A percentile compares a stretch with the other conserved stretches of the same genome.
These are phyloP conservation scores for Lotmaria passim DNA, from an alignment of 208 protist genomes.

Conservation along the genomic window DNA sequence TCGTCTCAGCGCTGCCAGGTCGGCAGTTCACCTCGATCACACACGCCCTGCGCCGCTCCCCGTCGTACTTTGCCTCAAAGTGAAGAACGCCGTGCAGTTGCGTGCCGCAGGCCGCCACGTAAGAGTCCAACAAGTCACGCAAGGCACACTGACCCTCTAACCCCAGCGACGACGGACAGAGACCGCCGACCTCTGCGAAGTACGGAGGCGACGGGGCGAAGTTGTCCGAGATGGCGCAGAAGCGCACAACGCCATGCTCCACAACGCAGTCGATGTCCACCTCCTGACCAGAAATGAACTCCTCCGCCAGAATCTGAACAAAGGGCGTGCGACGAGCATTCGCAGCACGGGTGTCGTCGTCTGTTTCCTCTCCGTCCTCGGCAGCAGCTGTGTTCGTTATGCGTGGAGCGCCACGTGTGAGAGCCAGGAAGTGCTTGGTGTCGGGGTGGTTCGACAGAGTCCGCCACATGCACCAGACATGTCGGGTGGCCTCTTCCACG, in stretches of 20 bases:
- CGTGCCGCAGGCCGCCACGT: slow-evolving; percentile 37
- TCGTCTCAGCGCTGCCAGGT: slow-evolving; percentile 81
- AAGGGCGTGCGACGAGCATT: neutral
- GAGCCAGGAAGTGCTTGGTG: slow-evolving; percentile 47
- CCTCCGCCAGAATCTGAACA: slow-evolving; percentile 64
- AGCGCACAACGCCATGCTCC: slow-evolving; percentile 61
- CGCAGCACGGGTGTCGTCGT: neutral
- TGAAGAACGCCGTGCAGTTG: slow-evolving; percentile 73
- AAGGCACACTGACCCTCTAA: slow-evolving; percentile 37
- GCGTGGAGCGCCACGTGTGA: slow-evolving; percentile 12
- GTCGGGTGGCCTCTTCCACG: slow-evolving; percentile 47
- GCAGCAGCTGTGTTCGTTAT: too few species aligned
- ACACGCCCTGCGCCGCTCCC: slow-evolving; percentile 37
- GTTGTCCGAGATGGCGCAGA: slow-evolving; percentile 83
- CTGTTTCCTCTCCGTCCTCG: too few species aligned
- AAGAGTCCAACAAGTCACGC: slow-evolving; percentile 53
- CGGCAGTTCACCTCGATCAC: slow-evolving; percentile 89
- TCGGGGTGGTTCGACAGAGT: slow-evolving; percentile 49
- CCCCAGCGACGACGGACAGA: slow-evolving; percentile 51
- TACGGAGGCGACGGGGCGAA: slow-evolving; percentile 58
- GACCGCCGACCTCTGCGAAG: slow-evolving; percentile 75
- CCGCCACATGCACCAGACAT: slow-evolving; percentile 53
- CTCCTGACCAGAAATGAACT: slow-evolving; percentile 82
- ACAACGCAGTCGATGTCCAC: slow-evolving; percentile 84
- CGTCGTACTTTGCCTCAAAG: slow-evolving; percentile 88